phyloP scores from a whole-genome alignment of 1,139 yeast genomes.

The Sugiyamaella neomexicana region DNA sequence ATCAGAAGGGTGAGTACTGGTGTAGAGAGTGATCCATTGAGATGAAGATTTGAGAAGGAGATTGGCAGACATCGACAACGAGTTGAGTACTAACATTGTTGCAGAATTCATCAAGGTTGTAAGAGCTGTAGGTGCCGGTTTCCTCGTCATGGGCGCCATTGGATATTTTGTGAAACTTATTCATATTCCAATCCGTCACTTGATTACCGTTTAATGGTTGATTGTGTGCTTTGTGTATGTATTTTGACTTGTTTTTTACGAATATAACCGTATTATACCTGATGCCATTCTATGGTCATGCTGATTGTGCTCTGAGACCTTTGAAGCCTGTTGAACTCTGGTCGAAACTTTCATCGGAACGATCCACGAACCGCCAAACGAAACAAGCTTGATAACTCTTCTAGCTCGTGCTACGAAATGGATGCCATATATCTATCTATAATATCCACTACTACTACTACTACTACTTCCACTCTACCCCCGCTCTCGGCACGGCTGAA shows the following conservation, averaged over 20 bases:
- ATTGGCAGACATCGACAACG: too few species aligned
- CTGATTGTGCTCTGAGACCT: too few species aligned
- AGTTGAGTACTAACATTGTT: conserved; percentile 1
- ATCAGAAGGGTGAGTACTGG: conserved; percentile 61
- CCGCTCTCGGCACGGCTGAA: conserved; percentile 8
- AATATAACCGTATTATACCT: background rate
- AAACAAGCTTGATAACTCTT: too few species aligned
- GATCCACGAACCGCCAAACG: too few species aligned
- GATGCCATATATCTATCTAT: background rate
- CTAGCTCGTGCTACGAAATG: too few species aligned
- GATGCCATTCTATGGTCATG: too few species aligned
- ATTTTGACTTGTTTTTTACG: background rate
- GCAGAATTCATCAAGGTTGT: conserved; percentile 84
- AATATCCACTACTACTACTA: too few species aligned
- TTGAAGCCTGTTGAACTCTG: too few species aligned
- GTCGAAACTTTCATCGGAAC: too few species aligned
- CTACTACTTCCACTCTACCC: background rate
- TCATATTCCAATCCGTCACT: conserved; percentile 96
- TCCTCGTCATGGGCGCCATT: conserved; percentile 95
- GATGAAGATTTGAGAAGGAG: too few species aligned
- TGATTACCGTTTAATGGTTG: conserved; percentile 65
- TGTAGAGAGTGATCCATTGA: background rate
- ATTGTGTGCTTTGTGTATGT: background rate
- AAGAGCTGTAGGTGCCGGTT: conserved; percentile 96
- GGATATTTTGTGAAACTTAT: conserved; percentile 92